Percentiles rank a stretch among this genome's conserved stretches.
phyloP scores from a whole-genome alignment of 495 filamentous ascomycete genomes.

The Lindgomyces ingoldianus region DNA sequence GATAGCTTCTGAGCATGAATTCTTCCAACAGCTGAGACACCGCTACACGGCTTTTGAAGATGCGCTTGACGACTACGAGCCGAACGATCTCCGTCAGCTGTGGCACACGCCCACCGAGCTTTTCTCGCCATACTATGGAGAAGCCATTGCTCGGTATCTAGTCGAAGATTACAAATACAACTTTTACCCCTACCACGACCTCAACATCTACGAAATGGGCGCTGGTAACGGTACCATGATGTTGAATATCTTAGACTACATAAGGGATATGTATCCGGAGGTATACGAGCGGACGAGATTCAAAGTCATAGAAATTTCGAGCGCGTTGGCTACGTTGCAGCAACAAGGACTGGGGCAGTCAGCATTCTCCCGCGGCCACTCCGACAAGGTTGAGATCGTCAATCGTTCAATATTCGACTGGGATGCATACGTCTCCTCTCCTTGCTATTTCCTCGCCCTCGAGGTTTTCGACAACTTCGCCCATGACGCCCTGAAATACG shows the following conservation, averaged over 20 bases:
- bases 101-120: slow-evolving; percentile 99
- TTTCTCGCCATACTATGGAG: slow-evolving; percentile 94
- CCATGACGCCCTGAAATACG: slow-evolving; percentile 90
- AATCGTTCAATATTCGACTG: slow-evolving; percentile 95
- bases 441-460: slow-evolving; percentile 97
- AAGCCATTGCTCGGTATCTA: slow-evolving; percentile 91
- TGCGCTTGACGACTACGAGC: slow-evolving; percentile 66
- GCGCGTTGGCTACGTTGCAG: slow-evolving; percentile 76
- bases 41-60: slow-evolving; percentile 92
- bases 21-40: slow-evolving; percentile 70
- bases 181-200: slow-evolving; percentile 91
- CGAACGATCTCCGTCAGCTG: slow-evolving; percentile 79
- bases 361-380: slow-evolving; percentile 69
- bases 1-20: slow-evolving; percentile 79
- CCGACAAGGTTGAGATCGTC: slow-evolving; percentile 85
- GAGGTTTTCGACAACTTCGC: slow-evolving; percentile 99
- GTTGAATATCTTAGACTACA: slow-evolving; percentile 96
- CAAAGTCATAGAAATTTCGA: slow-evolving; percentile 92
- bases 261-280: slow-evolving; percentile 82
- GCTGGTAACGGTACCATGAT: slow-evolving; percentile 97
- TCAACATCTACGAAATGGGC: slow-evolving; percentile 98
- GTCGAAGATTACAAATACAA: slow-evolving; percentile 93
- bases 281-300: slow-evolving; percentile 94
- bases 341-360: slow-evolving; percentile 64
- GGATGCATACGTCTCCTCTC: slow-evolving; percentile 77